phyloP scores from a whole-genome alignment of 768 basidiomycete genomes.

The Agrocybe praecox region DNA sequence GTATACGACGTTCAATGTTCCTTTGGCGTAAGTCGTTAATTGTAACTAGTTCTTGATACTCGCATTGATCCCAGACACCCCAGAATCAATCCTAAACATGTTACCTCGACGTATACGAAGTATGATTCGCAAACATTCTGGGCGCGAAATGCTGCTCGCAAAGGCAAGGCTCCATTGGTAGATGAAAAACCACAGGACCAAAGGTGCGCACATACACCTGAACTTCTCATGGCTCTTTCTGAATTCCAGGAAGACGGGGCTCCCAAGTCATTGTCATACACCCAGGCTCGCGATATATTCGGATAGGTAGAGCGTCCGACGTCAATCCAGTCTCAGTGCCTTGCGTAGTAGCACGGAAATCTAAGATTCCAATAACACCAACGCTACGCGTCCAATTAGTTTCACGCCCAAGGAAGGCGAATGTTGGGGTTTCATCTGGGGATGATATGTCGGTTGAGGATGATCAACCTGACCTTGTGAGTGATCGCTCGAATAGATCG shows the following conservation, averaged over 20 bases:
- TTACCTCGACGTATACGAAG: conserved; percentile 78
- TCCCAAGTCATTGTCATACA: conserved; percentile 81
- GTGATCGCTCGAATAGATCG: conserved; percentile 44
- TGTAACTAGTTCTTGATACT: neutral
- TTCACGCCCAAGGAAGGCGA: conserved; percentile 51
- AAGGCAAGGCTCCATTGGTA: conserved; percentile 45
- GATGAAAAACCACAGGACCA: conserved; percentile 45
- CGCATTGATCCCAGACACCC: conserved; percentile 4
- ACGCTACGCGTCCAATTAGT: conserved; percentile 52
- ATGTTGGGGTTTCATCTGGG: conserved; percentile 3
- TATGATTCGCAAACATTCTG: conserved; percentile 74
- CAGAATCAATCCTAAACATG: conserved; percentile 82
- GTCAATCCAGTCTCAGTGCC: conserved; percentile 70
- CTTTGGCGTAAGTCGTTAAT: conserved; percentile 55
- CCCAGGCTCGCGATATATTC: conserved; percentile 72
- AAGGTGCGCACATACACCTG: conserved; percentile 38
- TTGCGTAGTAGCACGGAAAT: conserved; percentile 74
- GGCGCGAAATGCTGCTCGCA: conserved; percentile 64
- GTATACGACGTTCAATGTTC: conserved; percentile 82
- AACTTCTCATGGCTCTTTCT: conserved; percentile 16
- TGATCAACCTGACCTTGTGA: conserved; percentile 21
- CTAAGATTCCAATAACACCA: conserved; percentile 43
- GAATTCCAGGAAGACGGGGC: conserved; percentile 56
- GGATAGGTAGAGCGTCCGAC: conserved; percentile 78
- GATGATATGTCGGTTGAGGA: neutral